Evolutionary conservation across 768 basidiomycete species (phyloP).

Genomic region (Russula griseocarnosa): DNA sequence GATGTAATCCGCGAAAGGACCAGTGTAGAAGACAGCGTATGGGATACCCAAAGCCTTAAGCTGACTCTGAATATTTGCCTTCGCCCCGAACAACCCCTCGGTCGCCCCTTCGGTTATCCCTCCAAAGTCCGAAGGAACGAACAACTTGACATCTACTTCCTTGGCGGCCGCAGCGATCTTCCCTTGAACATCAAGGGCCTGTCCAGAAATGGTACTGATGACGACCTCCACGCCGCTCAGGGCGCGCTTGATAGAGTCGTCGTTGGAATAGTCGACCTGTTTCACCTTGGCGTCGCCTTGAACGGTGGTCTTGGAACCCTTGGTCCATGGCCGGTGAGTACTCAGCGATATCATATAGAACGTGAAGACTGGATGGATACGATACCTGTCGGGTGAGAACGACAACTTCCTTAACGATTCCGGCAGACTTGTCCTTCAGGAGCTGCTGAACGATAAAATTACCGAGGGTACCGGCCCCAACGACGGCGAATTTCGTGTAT

Average conservation of each 20-base stretch:
- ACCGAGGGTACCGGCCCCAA: conserved; percentile 24
- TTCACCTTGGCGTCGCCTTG: conserved; percentile 14
- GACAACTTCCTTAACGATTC: conserved; percentile 19
- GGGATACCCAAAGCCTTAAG: conserved; percentile 22
- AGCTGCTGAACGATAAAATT: conserved; percentile 16
- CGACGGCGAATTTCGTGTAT: conserved; percentile 24
- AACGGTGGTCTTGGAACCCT: conserved; percentile 31
- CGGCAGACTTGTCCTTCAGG: conserved; percentile 18
- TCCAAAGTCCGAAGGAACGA: conserved; percentile 25
- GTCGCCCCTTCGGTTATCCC: conserved; percentile 16
- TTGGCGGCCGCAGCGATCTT: conserved; percentile 19
- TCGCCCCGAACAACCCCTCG: conserved; percentile 10
- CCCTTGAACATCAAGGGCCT: conserved; percentile 1
- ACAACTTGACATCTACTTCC: conserved; percentile 19
- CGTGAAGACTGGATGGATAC: background rate
- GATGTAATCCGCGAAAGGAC: conserved; percentile 18
- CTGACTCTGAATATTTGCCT: background rate
- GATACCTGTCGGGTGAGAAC: conserved; percentile 25
- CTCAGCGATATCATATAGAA: background rate
- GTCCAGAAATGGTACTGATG: conserved; percentile 11
- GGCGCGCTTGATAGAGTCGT: conserved; percentile 11
- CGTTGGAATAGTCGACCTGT: conserved; percentile 19
- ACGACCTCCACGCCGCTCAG: conserved; percentile 21
- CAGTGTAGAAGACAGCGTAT: conserved; percentile 28
- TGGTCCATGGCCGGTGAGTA: background rate